These are phyloP conservation scores for Xylaria sp. DNA, from an alignment of 2,329 filamentous ascomycete genomes.

Conservation along the genomic window DNA sequence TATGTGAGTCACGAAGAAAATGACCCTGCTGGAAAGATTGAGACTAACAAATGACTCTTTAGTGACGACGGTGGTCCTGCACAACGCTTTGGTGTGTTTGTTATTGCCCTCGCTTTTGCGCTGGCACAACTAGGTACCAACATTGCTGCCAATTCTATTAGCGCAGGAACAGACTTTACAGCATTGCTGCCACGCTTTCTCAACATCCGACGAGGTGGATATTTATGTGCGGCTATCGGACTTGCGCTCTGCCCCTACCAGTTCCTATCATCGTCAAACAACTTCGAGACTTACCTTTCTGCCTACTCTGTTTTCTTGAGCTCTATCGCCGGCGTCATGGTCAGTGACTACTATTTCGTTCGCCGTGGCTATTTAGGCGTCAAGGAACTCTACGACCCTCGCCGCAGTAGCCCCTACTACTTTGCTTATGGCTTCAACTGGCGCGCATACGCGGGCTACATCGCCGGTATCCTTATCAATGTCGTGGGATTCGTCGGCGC, in stretches of 20 bases:
- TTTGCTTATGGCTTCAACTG: slow-evolving; percentile 80
- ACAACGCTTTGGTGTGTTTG: slow-evolving; percentile 79
- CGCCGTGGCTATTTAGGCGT: slow-evolving; percentile 84
- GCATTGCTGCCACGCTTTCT: slow-evolving; percentile 82
- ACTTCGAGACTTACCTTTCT: slow-evolving; percentile 91
- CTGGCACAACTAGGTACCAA: slow-evolving; percentile 88
- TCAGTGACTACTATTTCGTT: slow-evolving; percentile 88
- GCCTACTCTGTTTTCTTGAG: slow-evolving; percentile 95
- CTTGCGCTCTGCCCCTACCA: slow-evolving; percentile 90
- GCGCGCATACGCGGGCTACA: slow-evolving; percentile 85
- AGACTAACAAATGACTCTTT: slow-evolving; percentile 19
- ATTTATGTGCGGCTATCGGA: slow-evolving; percentile 82
- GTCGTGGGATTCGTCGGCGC: slow-evolving; percentile 91
- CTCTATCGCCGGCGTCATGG: slow-evolving; percentile 91
- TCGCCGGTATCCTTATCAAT: slow-evolving; percentile 86
- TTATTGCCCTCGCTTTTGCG: slow-evolving; percentile 76
- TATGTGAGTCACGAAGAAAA: slow-evolving; percentile 52
- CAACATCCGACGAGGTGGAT: slow-evolving; percentile 87
- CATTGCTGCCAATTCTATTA: slow-evolving; percentile 87
- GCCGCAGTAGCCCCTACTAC: slow-evolving; percentile 75
- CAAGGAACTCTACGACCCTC: slow-evolving; percentile 80
- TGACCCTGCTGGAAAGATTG: too few relatives aligned
- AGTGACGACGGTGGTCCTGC: slow-evolving; percentile 71
- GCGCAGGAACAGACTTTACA: slow-evolving; percentile 84
- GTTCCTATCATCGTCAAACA: slow-evolving; percentile 77